Evolutionary conservation across 1,284 basidiomycete species (phyloP).

Genomic region (Sparassis latifolia): DNA sequence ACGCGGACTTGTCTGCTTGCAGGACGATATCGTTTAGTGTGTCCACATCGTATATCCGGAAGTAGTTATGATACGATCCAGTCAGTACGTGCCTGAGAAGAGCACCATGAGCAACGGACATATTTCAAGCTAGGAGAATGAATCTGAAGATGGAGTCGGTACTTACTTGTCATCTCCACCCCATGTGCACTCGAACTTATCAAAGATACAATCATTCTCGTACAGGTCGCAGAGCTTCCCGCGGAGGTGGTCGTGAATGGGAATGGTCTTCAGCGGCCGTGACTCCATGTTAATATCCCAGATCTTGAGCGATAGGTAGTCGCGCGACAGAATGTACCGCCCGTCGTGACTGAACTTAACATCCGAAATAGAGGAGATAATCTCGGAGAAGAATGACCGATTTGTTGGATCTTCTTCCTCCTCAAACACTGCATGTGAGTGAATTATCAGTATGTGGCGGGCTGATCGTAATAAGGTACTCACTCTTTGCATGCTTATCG

Average conservation of each 20-base stretch:
- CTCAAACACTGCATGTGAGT: conserved; percentile 70
- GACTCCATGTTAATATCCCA: conserved; percentile 99
- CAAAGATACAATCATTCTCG: conserved; percentile 99
- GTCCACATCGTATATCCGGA: conserved; percentile 98
- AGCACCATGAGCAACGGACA: conserved; percentile 1
- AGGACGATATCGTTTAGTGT: conserved; percentile 87
- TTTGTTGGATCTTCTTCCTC: conserved; percentile 98
- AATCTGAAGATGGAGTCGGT: background rate
- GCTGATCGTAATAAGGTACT: conserved; percentile 24
- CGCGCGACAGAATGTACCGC: conserved; percentile 93
- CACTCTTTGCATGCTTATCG: conserved; percentile 95
- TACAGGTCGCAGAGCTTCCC: conserved; percentile 98
- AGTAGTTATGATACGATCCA: conserved; percentile 99
- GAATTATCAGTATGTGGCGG: background rate
- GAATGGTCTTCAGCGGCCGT: conserved; percentile 94
- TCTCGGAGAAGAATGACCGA: conserved; percentile 99
- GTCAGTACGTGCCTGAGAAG: conserved; percentile 80
- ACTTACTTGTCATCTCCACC: conserved; percentile 92
- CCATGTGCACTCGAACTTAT: conserved; percentile 99
- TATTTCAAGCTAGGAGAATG: background rate
- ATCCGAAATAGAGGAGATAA: conserved; percentile 99
- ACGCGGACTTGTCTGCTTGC: conserved; percentile 98
- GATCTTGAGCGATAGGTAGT: conserved; percentile 97
- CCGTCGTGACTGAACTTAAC: conserved; percentile 99
- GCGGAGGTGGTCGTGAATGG: conserved; percentile 96